Conservation (phyloP, 1,284 basidiomycete genomes). For the Sanghuangporus weigelae region DNA sequence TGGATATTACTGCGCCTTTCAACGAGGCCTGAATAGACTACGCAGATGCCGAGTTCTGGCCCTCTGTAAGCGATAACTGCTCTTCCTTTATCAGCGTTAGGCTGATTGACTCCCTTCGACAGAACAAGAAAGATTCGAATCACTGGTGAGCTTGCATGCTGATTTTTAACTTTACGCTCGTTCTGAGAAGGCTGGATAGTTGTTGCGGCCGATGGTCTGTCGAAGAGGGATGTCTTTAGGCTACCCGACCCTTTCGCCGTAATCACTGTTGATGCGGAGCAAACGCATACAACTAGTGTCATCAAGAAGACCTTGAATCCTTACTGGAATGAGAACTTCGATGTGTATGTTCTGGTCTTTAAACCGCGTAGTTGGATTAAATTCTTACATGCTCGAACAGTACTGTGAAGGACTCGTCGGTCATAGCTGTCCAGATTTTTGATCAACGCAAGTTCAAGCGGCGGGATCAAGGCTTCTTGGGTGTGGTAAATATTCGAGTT, state of each 20-base stretch:
- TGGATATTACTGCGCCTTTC: background rate
- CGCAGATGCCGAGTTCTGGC: conserved; percentile 15
- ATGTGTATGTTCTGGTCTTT: conserved; percentile 50
- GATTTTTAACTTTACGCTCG: background rate
- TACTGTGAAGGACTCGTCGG: conserved; percentile 85
- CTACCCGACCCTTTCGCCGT: conserved; percentile 94
- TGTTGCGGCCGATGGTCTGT: conserved; percentile 84
- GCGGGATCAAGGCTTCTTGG: conserved; percentile 91
- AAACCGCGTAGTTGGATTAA: conserved; percentile 9
- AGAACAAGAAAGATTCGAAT: conserved; percentile 58
- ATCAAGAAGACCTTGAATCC: conserved; percentile 90
- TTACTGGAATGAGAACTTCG: conserved; percentile 93
- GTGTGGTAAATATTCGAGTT: conserved; percentile 89
- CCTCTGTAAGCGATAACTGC: conserved; percentile 6
- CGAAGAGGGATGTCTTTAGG: conserved; percentile 87
- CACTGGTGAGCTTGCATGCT: conserved; percentile 34
- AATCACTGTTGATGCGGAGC: conserved; percentile 91
- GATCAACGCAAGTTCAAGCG: conserved; percentile 97
- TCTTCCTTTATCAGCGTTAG: conserved; percentile 16
- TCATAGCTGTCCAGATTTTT: conserved; percentile 92
- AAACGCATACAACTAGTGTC: conserved; percentile 88
- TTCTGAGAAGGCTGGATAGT: conserved; percentile 40
- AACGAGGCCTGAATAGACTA: background rate
- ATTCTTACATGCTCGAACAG: conserved; percentile 34
- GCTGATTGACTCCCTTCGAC: background rate